These are phyloP conservation scores for Aspergillus hiratsukae DNA, from an alignment of 2,329 filamentous ascomycete species.

Conservation along the genomic window DNA sequence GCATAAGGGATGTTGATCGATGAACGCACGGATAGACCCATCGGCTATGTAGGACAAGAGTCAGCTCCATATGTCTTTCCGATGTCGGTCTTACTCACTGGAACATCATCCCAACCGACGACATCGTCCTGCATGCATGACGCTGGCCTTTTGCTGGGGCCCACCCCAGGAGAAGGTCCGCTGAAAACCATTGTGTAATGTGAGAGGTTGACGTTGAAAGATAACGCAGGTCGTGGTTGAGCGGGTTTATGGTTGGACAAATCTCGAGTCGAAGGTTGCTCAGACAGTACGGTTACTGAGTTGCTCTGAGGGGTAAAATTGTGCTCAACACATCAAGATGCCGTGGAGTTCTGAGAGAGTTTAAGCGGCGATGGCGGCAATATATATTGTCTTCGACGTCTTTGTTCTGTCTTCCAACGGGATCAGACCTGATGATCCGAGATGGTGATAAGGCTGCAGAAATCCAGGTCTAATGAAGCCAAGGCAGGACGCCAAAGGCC, in stretches of 20 bases:
- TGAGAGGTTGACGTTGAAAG: background rate
- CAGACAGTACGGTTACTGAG: background rate
- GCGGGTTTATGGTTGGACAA: background rate
- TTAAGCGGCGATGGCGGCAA: background rate
- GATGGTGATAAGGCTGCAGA: slow-evolving; percentile 5
- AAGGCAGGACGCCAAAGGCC: slow-evolving; percentile 2
- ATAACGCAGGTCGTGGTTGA: background rate
- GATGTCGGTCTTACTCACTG: slow-evolving; percentile 18
- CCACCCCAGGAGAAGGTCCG: slow-evolving; percentile 19
- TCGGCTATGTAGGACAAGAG: slow-evolving; percentile 17
- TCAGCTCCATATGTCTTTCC: background rate
- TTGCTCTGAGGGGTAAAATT: background rate
- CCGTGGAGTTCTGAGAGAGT: background rate
- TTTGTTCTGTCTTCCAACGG: background rate
- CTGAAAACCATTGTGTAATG: slow-evolving; percentile 27
- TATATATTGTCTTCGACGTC: slow-evolving; percentile 1
- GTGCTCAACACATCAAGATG: background rate
- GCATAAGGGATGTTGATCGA: slow-evolving; percentile 26
- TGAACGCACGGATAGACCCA: slow-evolving; percentile 22
- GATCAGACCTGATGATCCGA: background rate
- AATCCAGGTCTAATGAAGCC: slow-evolving; percentile 4
- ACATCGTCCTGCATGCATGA: slow-evolving; percentile 25
- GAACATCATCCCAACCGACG: slow-evolving; percentile 26
- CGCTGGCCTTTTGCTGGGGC: slow-evolving; percentile 28
- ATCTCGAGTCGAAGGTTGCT: background rate